Evolutionary conservation across 192 early-diverging fungal genomes (phyloP).

Genomic region (Umbelopsis ramanniana): DNA sequence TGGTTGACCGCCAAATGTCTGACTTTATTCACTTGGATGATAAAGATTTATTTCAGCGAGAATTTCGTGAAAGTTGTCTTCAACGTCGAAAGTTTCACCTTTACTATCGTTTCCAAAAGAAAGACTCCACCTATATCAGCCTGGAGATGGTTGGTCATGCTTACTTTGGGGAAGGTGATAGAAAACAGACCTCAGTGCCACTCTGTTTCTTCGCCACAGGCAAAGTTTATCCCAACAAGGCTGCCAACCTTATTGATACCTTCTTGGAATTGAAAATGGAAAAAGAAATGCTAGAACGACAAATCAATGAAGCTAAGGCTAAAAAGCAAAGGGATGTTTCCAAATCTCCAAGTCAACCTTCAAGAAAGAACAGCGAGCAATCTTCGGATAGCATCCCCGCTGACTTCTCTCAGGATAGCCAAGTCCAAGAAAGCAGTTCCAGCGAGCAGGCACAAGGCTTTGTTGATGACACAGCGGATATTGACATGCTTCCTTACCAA

Average conservation of each 20-base stretch:
- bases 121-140: slow-evolving; percentile 33
- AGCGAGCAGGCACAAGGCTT: not conserved
- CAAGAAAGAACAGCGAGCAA: not conserved
- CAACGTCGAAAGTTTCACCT: slow-evolving; percentile 27
- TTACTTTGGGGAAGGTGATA: slow-evolving; percentile 8
- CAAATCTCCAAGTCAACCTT: not conserved
- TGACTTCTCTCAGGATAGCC: no score
- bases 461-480: slow-evolving; percentile 10
- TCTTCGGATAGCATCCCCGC: not conserved
- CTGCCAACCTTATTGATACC: slow-evolving; percentile 29
- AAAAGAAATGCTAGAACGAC: slow-evolving; percentile 37
- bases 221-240: slow-evolving; percentile 23
- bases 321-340: slow-evolving; percentile 2
- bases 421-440: not conserved
- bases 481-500: slow-evolving; percentile 3
- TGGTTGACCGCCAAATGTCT: slow-evolving; percentile 31
- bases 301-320: slow-evolving; percentile 10
- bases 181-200: not conserved
- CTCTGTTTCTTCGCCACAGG: slow-evolving; percentile 40
- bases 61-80: slow-evolving; percentile 20
- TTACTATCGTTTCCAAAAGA: slow-evolving; percentile 32
- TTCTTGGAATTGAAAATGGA: slow-evolving; percentile 45
- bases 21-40: slow-evolving; percentile 43
- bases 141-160: slow-evolving; percentile 37
- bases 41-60: slow-evolving; percentile 35